These are phyloP conservation scores for Solanum corneliomulleri DNA, from an alignment of 257 asterid genomes.

Conservation along the genomic window DNA sequence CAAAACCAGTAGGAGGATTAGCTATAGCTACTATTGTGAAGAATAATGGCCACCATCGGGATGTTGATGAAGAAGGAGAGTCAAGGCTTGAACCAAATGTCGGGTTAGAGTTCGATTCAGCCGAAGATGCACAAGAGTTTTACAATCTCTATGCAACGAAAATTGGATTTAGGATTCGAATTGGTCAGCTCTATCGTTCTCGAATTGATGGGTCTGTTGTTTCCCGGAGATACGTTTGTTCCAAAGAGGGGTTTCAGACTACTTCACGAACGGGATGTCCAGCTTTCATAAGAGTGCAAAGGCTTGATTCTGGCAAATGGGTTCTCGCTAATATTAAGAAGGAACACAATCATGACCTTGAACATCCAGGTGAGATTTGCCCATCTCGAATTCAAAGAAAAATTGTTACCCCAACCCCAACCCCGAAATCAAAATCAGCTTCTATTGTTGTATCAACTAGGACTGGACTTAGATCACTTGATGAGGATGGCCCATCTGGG, in stretches of 20 bases:
- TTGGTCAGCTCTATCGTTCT: conserved; percentile 89
- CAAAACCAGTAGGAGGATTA: conserved; percentile 36
- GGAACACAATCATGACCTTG: conserved; percentile 82
- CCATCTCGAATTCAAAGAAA: conserved; percentile 55
- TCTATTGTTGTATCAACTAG: conserved; percentile 61
- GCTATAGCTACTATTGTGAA: conserved; percentile 18
- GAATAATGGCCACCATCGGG: conserved; percentile 28
- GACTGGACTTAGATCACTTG: conserved; percentile 84
- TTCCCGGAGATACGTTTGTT: conserved; percentile 84
- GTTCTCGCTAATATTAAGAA: conserved; percentile 61
- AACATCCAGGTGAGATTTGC: conserved; percentile 48
- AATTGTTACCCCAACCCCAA: conserved; percentile 18
- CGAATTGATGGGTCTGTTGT: conserved; percentile 76
- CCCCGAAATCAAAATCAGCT: conserved; percentile 43
- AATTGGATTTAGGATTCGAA: conserved; percentile 75
- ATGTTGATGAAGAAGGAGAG: conserved; percentile 44
- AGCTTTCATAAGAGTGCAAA: conserved; percentile 83
- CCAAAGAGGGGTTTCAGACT: conserved; percentile 91
- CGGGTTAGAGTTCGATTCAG: conserved; percentile 76
- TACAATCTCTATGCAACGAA: conserved; percentile 61
- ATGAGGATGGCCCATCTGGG: conserved; percentile 55
- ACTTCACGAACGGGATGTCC: conserved; percentile 85
- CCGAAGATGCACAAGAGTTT: conserved; percentile 86
- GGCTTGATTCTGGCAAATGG: conserved; percentile 85
- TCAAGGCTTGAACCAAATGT: conserved; percentile 56